These are phyloP conservation scores for Penicillium turbatum DNA, from an alignment of 495 filamentous ascomycete genomes.

Conservation along the genomic window DNA sequence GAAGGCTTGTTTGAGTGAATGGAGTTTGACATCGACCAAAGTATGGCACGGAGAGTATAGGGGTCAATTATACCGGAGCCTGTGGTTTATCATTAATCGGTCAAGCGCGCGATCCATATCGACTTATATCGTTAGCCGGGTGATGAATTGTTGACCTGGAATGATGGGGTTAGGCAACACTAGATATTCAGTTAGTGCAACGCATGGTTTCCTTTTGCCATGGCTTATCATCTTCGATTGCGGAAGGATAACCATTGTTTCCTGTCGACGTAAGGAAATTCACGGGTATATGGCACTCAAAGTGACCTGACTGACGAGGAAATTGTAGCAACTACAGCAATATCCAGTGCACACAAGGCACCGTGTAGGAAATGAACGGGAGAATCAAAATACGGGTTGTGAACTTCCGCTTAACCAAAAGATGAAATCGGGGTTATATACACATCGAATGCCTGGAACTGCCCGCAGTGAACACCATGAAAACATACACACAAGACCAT, in stretches of 20 bases:
- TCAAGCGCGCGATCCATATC: background rate
- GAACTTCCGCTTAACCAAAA: slow-evolving; percentile 8
- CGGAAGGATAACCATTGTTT: no score
- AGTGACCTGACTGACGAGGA: no score
- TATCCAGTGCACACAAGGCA: no score
- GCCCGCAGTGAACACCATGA: slow-evolving; percentile 33
- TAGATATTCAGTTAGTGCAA: no score
- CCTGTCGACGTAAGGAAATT: no score
- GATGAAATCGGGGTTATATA: slow-evolving; percentile 22
- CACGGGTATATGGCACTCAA: no score
- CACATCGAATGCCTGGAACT: slow-evolving; percentile 28
- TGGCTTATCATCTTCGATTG: no score
- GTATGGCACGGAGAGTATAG: background rate
- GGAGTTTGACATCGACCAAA: background rate
- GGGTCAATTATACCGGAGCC: background rate
- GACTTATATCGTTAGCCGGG: slow-evolving; percentile 15
- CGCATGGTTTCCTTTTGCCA: no score
- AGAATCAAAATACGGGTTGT: slow-evolving; percentile 2
- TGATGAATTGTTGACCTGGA: background rate
- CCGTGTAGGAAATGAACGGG: slow-evolving; percentile 9
- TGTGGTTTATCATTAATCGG: slow-evolving; percentile 5
- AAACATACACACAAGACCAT: slow-evolving; percentile 23
- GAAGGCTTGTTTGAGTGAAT: slow-evolving; percentile 19
- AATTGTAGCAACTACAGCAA: no score
- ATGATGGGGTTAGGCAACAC: no score